Base-by-base conservation (phyloP, 805 yeast genomes). In the Ogataea philodendri region DNA sequence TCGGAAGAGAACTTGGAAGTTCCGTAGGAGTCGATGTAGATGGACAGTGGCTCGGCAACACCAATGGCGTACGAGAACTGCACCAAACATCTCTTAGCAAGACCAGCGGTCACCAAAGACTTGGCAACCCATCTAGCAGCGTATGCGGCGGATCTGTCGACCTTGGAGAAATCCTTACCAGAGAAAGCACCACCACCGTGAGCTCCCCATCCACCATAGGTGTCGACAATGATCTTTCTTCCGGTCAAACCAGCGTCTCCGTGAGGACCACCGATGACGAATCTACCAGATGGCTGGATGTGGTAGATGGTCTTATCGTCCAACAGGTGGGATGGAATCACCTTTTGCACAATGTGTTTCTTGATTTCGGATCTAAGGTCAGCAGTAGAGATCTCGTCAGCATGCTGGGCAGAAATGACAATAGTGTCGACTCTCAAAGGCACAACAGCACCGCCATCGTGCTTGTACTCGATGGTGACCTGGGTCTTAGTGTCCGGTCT, bases 151-250 rank as follows among this genome's bases (percentile, higher is more conserved):
- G 97, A 90, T 76, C 98, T 86, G 71, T 93, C 98, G 62, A 93
- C 98, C 79, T 93, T 93, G 67, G 97, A 87, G 85, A 86, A 93
- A 72, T 93, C 98, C 78, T 93, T 93, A 70, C 98, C 98, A 49
- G 96, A 84, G 88, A 93, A 93, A 50, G 98, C 98, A 78, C 98
- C 98, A 78, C 98, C 98, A 73, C 98, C 98, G 78, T 93, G 98
- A 62, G 98, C 97, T 72, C 98, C 97, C 94, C 98, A 94, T 62
- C 98, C 98, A 76, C 98, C 98, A 74, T 93, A 93, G 51, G 98
- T 95, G 71, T 93, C 98, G 65, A 93, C 98, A 60, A 93, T 93
- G 69, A 93, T 93, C 78, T 93, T 93, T 76, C 98, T 87, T 69
- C 98, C 98, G 54, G 98, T 93, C 64, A 93, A 75, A 77, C 98